Evolutionary conservation across 371 early-diverging fungal species (phyloP).

Genomic region (Quaeritorhiza haematococci): DNA sequence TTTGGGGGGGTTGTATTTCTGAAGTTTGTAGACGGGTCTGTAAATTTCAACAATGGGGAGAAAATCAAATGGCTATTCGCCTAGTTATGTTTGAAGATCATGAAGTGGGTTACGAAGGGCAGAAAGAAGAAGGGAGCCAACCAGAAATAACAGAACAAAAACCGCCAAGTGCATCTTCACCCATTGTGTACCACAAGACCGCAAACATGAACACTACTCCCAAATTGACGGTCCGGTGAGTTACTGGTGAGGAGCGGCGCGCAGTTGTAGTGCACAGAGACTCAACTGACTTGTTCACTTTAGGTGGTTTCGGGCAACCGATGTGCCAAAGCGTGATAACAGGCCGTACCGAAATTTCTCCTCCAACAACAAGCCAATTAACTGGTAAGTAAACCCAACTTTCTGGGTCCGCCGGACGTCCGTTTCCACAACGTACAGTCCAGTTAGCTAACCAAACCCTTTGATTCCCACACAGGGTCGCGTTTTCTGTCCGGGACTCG

Average conservation of each 20-base stretch:
- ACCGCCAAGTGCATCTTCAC: background rate
- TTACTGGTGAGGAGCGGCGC: background rate
- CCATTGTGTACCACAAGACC: background rate
- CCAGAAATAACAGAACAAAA: background rate
- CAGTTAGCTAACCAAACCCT: background rate
- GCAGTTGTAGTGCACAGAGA: too few relatives aligned
- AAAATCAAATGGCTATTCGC: background rate
- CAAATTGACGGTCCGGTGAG: background rate
- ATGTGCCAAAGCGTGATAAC: slow-evolving; percentile 35
- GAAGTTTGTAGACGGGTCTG: background rate
- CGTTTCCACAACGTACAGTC: background rate
- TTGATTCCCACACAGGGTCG: slow-evolving; percentile 15
- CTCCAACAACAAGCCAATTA: slow-evolving; percentile 15
- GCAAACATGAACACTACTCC: background rate
- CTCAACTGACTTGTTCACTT: too few relatives aligned
- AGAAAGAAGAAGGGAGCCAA: background rate
- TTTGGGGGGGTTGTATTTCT: background rate
- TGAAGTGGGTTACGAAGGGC: background rate
- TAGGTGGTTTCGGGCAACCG: slow-evolving; percentile 44
- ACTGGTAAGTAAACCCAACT: slow-evolving; percentile 8
- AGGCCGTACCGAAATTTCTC: slow-evolving; percentile 28
- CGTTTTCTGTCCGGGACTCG: slow-evolving; percentile 33
- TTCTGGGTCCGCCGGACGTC: background rate
- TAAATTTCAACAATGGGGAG: background rate
- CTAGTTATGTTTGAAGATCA: too few relatives aligned